Percentiles rank a stretch among this genome's conserved stretches.
Evolutionary conservation across 352 stramenopile genomes (phyloP).

Genomic region (Blastocystis sp.): DNA sequence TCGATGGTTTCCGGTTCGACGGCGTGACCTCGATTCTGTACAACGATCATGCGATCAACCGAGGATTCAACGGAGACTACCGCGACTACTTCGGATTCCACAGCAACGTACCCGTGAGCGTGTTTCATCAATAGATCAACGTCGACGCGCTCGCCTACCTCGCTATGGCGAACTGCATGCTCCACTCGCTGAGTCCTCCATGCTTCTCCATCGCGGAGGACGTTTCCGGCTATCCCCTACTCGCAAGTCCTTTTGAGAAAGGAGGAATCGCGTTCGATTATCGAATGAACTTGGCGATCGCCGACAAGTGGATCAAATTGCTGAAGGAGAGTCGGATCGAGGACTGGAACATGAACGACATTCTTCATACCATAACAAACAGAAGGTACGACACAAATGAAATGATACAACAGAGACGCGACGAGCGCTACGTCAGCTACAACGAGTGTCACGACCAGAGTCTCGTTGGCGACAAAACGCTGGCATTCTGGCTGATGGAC

Average conservation of each 20-base stretch:
- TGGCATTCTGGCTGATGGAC: slow-evolving; percentile 61
- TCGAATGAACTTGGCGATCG: slow-evolving; percentile 54
- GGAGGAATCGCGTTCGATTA: slow-evolving; percentile 60
- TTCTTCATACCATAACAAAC: slow-evolving; percentile 59
- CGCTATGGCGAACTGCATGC: slow-evolving; percentile 57
- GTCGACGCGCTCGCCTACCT: slow-evolving; percentile 58
- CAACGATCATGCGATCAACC: slow-evolving; percentile 58
- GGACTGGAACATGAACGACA: slow-evolving; percentile 58
- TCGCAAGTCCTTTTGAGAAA: slow-evolving; percentile 54
- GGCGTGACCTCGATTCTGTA: slow-evolving; percentile 60
- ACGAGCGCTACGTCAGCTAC: slow-evolving; percentile 57
- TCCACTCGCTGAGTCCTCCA: slow-evolving; percentile 48
- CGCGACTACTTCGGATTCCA: slow-evolving; percentile 58
- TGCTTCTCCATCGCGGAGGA: slow-evolving; percentile 59
- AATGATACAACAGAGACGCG: not conserved
- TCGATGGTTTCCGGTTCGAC: slow-evolving; percentile 60
- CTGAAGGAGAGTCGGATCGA: slow-evolving; percentile 57
- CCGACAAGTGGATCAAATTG: slow-evolving; percentile 60
- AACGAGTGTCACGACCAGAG: slow-evolving; percentile 60
- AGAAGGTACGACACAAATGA: not conserved
- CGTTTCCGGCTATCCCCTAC: slow-evolving; percentile 59
- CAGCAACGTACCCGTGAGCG: not conserved
- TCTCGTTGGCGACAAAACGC: slow-evolving; percentile 60
- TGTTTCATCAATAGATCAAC: slow-evolving; percentile 30
- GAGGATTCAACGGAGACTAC: slow-evolving; percentile 58